Percentiles rank a stretch among this genome's conserved stretches.
These are phyloP conservation scores for Ganoderma lucidum DNA, from an alignment of 1,284 basidiomycete species.

Conservation along the genomic window DNA sequence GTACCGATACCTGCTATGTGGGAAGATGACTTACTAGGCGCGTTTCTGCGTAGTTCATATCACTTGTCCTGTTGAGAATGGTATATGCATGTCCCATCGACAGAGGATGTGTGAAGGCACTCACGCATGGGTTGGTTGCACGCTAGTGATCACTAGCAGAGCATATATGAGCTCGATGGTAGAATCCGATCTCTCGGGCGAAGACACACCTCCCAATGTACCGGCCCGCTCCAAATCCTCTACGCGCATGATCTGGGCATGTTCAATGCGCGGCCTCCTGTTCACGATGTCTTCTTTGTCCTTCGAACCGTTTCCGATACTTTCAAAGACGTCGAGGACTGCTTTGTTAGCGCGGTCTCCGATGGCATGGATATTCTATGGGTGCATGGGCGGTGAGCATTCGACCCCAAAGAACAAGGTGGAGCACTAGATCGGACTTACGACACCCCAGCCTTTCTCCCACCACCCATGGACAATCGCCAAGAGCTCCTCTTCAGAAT, in stretches of 20 bases:
- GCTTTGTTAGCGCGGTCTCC: conserved; percentile 90
- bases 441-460: conserved; percentile 75
- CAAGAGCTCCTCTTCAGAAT: conserved; percentile 21
- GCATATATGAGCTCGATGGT: not conserved
- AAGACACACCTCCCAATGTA: conserved; percentile 70
- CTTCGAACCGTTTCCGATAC: conserved; percentile 42
- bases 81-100: conserved; percentile 8
- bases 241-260: conserved; percentile 85
- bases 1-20: not conserved
- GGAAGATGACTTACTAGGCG: conserved; percentile 61
- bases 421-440: conserved; percentile 40
- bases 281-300: conserved; percentile 48
- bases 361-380: conserved; percentile 90
- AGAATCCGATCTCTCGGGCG: not conserved
- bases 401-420: not conserved
- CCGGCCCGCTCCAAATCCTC: conserved; percentile 77
- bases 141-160: conserved; percentile 82
- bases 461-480: conserved; percentile 43
- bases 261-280: conserved; percentile 82
- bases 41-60: conserved; percentile 91
- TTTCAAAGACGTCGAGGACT: conserved; percentile 83
- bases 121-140: conserved; percentile 93
- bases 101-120: conserved; percentile 35
- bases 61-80: conserved; percentile 70
- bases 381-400: not conserved